Evolutionary conservation across 306 rosid species (phyloP).

Genomic region (Arachis hypogaea): DNA sequence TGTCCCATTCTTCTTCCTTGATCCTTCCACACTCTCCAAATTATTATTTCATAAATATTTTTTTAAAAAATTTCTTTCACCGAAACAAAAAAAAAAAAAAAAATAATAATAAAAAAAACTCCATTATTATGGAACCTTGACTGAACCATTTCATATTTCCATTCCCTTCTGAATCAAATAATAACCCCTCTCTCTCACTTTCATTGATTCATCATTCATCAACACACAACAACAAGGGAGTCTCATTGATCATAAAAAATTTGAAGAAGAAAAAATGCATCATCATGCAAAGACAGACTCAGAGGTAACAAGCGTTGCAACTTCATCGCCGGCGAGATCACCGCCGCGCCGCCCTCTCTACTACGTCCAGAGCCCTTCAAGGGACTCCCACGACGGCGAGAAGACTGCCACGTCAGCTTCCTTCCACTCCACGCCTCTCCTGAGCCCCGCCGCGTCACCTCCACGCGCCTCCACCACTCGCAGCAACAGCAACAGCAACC

Average conservation of each 20-base stretch:
- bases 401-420: slow-evolving; percentile 83
- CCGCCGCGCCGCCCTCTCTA: slow-evolving; percentile 91
- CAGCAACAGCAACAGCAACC: background rate
- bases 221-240: background rate
- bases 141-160: background rate
- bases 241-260: background rate
- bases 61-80: too few species aligned
- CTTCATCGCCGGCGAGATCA: slow-evolving; percentile 84
- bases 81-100: too few species aligned
- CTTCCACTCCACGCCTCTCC: slow-evolving; percentile 86
- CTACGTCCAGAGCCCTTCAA: slow-evolving; percentile 91
- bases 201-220: background rate
- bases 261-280: background rate
- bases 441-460: slow-evolving; percentile 84
- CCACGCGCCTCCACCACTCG: slow-evolving; percentile 86
- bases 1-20: slow-evolving; percentile 6
- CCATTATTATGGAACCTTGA: too few species aligned
- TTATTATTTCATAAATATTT: too few species aligned
- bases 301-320: slow-evolving; percentile 80
- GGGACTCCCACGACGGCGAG: slow-evolving; percentile 97
- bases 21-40: slow-evolving; percentile 5
- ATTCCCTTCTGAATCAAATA: background rate
- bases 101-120: too few species aligned
- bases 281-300: slow-evolving; percentile 89
- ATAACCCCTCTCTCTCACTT: background rate